Evolutionary conservation across 1,284 basidiomycete genomes (phyloP), one percentile per base, ranked within the genome.

Genomic region (Malassezia vespertilionis): DNA sequence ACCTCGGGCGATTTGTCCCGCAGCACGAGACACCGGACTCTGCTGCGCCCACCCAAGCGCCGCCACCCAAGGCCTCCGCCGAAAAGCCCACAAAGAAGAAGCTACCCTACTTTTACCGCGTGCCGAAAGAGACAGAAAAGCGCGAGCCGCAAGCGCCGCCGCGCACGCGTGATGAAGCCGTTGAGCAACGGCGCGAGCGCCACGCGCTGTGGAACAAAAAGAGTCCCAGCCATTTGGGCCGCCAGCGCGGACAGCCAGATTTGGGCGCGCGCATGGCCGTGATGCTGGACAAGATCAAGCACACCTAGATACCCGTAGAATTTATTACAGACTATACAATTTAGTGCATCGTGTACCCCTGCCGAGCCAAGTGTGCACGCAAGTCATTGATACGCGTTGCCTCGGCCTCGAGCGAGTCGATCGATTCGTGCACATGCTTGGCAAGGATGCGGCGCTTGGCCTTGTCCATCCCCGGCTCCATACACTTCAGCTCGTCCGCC

Each of bases 271-370:
- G 67, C 31, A 60, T 70, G 60, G 58, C 63, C 20, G 58, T 70
- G 17, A 63, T 70, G 57, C 59, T 70, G 15, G 62, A 64, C 37
- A 65, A 60, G 54, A 65, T 67, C 44, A 54, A 55, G 42, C 37
- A 21, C 14, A 39, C 24, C n/a, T 39, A 39, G 37, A 39, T 39
- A 39, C 37, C 37, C 37, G 18, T n/a, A 39, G 26, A 28, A 11
- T n/a, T 20, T 21, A 21, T 33, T 33, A 33, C 18, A 21, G 11
- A 5, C 15, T 12, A 39, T 39, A 26, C 37, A 39, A 27, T 17
- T 23, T 39, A 41, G 30, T 22, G 20, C 18, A 35, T 10, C 28
- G 35, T n/a, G 31, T 37, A 37, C 14, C 38, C 24, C 21, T 41
- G 33, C 21, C 43, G 42, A 15, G 34, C 36, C 26, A 51, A 43